A percentile compares a stretch with the other conserved stretches of the same genome.
phyloP scores from a whole-genome alignment of 2,329 filamentous ascomycete genomes.

The Ophidiomyces ophidiicola region DNA sequence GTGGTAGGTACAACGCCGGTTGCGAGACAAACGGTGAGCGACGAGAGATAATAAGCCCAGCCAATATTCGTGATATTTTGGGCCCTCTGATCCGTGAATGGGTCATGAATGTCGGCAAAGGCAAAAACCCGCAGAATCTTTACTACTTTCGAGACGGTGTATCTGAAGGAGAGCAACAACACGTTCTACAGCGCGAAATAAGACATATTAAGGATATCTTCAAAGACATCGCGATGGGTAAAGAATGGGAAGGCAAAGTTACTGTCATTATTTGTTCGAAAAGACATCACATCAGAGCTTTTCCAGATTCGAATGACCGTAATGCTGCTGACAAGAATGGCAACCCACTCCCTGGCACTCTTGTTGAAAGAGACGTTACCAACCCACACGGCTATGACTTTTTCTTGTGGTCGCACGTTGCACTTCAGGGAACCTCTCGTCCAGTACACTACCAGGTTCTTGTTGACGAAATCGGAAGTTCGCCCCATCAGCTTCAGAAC shows the following conservation, averaged over 20 bases:
- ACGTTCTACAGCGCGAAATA: conserved; percentile 71
- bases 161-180: conserved; percentile 68
- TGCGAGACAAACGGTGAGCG: conserved; percentile 74
- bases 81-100: conserved; percentile 53
- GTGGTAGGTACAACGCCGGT: conserved; percentile 63
- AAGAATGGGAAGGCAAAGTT: conserved; percentile 48
- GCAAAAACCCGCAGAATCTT: conserved; percentile 55
- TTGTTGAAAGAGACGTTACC: conserved; percentile 82
- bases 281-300: conserved; percentile 87
- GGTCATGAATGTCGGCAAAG: conserved; percentile 43
- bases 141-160: conserved; percentile 93
- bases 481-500: conserved; percentile 59
- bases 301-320: conserved; percentile 50
- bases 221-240: conserved; percentile 24
- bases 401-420: conserved; percentile 57
- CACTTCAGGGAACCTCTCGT: conserved; percentile 86
- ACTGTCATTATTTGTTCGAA: conserved; percentile 84
- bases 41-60: conserved; percentile 60
- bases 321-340: conserved; percentile 55
- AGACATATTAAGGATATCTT: conserved; percentile 54
- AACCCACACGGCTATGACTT: conserved; percentile 88
- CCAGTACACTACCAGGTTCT: conserved; percentile 90
- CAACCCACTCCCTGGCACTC: conserved; percentile 73
- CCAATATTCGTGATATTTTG: conserved; percentile 57
- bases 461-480: conserved; percentile 61